phyloP scores from a whole-genome alignment of 768 basidiomycete genomes.

The Mycena maculata region DNA sequence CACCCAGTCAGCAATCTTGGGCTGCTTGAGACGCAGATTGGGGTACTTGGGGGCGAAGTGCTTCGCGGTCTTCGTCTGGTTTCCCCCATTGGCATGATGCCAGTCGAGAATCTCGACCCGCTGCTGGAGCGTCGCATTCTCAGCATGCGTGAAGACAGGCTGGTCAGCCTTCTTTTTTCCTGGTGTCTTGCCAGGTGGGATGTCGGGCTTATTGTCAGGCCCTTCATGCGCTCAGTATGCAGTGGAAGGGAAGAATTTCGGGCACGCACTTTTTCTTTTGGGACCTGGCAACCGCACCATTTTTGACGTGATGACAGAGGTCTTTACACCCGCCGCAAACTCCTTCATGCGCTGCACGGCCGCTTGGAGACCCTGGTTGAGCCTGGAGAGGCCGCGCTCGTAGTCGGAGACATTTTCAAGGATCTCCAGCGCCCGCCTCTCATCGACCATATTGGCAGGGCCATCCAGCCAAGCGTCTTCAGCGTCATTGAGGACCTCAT shows the following conservation, averaged over 20 bases:
- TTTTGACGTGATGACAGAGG: too few species aligned
- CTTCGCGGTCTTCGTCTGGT: slow-evolving; percentile 45
- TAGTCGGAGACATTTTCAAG: slow-evolving; percentile 38
- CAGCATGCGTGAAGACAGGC: slow-evolving; percentile 37
- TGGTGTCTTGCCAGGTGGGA: slow-evolving; percentile 17
- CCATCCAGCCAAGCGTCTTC: too few species aligned
- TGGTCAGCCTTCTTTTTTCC: slow-evolving; percentile 18
- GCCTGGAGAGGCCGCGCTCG: slow-evolving; percentile 29
- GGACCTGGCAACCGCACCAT: neutral
- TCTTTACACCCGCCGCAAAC: slow-evolving; percentile 16
- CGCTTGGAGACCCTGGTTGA: neutral
- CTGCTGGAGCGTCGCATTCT: slow-evolving; percentile 49
- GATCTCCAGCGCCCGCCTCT: slow-evolving; percentile 30
- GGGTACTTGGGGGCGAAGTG: slow-evolving; percentile 48
- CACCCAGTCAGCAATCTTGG: slow-evolving; percentile 46
- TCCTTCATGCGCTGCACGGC: slow-evolving; percentile 19
- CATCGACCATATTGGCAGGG: too few species aligned
- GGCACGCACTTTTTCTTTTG: slow-evolving; percentile 15
- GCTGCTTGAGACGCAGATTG: slow-evolving; percentile 48
- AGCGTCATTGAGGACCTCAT: too few species aligned
- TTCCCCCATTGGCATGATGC: slow-evolving; percentile 46
- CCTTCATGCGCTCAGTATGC: slow-evolving; percentile 2
- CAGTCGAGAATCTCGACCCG: slow-evolving; percentile 51
- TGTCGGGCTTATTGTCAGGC: slow-evolving; percentile 13
- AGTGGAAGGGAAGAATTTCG: neutral